Conservation (phyloP, 352 stramenopile species). For the Phytophthora cryptogea region DNA sequence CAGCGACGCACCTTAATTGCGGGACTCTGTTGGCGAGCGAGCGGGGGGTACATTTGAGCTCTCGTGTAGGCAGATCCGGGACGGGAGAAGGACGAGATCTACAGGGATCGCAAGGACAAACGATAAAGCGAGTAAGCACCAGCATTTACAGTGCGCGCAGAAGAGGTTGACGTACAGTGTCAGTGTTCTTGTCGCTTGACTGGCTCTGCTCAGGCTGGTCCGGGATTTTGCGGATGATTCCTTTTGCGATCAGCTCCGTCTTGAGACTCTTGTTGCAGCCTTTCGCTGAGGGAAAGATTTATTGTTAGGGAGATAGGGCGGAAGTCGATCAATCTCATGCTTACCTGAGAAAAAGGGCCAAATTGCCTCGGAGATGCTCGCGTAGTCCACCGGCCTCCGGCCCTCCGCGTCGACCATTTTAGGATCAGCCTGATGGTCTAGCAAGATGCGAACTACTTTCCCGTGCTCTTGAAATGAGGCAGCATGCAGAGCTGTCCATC, state of each 20-base stretch:
- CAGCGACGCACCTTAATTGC: conserved; percentile 43
- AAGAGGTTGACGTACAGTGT: conserved; percentile 39
- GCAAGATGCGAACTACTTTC: conserved; percentile 59
- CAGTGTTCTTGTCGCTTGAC: conserved; percentile 45
- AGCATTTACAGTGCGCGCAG: not conserved
- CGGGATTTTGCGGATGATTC: conserved; percentile 68
- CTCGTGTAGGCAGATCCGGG: conserved; percentile 74
- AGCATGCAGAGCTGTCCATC: conserved; percentile 69
- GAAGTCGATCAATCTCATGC: not conserved
- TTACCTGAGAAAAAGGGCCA: conserved; percentile 72
- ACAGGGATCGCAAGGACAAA: not conserved
- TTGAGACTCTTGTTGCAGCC: conserved; percentile 58
- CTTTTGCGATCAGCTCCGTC: conserved; percentile 58
- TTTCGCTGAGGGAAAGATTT: conserved; percentile 29
- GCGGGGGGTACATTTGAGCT: conserved; percentile 60
- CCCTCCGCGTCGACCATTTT: conserved; percentile 49
- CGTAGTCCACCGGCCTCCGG: conserved; percentile 62
- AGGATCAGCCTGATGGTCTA: conserved; percentile 53
- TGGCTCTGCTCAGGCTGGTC: conserved; percentile 53
- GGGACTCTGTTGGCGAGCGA: conserved; percentile 45
- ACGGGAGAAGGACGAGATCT: conserved; percentile 80
- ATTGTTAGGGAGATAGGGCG: not conserved
- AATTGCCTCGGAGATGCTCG: conserved; percentile 75
- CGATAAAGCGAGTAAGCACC: not conserved
- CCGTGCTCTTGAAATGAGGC: conserved; percentile 73